A percentile compares a stretch with the other conserved stretches of the same genome.
phyloP scores from a whole-genome alignment of 768 basidiomycete genomes.

The Harrya chromipes region DNA sequence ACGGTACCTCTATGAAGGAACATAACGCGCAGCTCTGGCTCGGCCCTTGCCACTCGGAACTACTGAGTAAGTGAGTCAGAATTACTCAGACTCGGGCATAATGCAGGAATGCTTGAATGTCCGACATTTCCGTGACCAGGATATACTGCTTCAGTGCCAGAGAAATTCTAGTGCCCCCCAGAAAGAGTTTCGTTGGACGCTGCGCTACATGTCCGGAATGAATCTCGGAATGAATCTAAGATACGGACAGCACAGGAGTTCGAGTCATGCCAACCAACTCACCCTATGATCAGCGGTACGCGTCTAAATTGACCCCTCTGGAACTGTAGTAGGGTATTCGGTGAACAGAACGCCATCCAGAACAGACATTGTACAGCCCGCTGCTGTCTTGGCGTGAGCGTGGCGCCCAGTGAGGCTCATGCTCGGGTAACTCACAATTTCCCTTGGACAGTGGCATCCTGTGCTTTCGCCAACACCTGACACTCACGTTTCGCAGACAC shows the following conservation, averaged over 20 bases:
- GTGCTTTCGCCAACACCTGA: constrained; percentile 53
- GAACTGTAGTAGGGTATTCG: constrained; percentile 45
- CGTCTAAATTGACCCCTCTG: constrained; percentile 42
- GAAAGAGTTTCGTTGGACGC: constrained; percentile 61
- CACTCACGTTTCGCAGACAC: constrained; percentile 48
- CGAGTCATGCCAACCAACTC: constrained; percentile 9
- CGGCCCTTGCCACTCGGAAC: constrained; percentile 47
- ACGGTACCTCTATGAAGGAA: too few species aligned
- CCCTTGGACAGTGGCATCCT: constrained; percentile 43
- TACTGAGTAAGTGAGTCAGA: constrained; percentile 43
- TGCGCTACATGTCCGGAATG: constrained; percentile 33
- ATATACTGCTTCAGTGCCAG: constrained; percentile 40
- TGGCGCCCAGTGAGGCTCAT: not conserved
- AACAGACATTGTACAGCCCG: constrained; percentile 49
- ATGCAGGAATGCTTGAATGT: constrained; percentile 37
- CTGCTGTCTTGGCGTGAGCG: constrained; percentile 23
- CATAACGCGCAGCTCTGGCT: constrained; percentile 43
- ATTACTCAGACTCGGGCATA: constrained; percentile 42
- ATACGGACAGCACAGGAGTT: not conserved
- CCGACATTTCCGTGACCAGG: constrained; percentile 43
- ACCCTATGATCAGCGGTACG: constrained; percentile 64
- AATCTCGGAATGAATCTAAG: constrained; percentile 3
- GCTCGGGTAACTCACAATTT: constrained; percentile 37
- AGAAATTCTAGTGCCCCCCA: constrained; percentile 33
- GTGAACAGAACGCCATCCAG: constrained; percentile 52